A percentile compares a stretch with the other conserved stretches of the same genome.
Conservation (phyloP, 2,329 filamentous ascomycete genomes). For the Nemania sp. region DNA sequence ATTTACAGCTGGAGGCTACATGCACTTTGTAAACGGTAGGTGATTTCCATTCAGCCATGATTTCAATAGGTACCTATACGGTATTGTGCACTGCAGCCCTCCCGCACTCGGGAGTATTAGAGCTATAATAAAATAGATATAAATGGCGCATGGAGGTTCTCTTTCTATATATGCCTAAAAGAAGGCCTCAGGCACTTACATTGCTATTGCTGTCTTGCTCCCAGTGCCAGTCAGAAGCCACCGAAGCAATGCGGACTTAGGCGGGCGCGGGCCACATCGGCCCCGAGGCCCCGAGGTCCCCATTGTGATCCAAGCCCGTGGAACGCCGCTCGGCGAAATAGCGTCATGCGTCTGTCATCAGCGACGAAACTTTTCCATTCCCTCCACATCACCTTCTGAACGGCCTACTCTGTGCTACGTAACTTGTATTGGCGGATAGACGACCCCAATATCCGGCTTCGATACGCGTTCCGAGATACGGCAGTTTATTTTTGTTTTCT, state of each 20-base stretch:
- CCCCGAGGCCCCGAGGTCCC: conserved; percentile 9
- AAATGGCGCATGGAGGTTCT: too few species aligned
- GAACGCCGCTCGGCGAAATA: conserved; percentile 18
- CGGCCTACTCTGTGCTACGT: background rate
- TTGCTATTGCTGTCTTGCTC: background rate
- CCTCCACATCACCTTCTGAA: background rate
- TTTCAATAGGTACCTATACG: too few species aligned
- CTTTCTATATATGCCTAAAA: too few species aligned
- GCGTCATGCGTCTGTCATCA: conserved; percentile 14
- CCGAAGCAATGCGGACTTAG: conserved; percentile 22
- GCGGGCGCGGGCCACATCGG: conserved; percentile 22
- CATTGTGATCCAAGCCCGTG: conserved; percentile 1
- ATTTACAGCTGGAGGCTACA: too few species aligned
- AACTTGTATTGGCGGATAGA: background rate
- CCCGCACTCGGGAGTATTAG: too few species aligned
- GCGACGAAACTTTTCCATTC: conserved; percentile 5
- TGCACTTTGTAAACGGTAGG: too few species aligned
- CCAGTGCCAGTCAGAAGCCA: background rate
- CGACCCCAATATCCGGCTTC: background rate
- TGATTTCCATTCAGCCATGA: too few species aligned
- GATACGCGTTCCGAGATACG: background rate
- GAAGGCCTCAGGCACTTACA: background rate
- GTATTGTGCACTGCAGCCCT: too few species aligned
- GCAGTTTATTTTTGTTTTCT: background rate
- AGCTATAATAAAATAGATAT: too few species aligned